A percentile compares a stretch with the other conserved stretches of the same genome.
phyloP scores from a whole-genome alignment of 2,329 filamentous ascomycete species.

The Colletotrichum sp. region DNA sequence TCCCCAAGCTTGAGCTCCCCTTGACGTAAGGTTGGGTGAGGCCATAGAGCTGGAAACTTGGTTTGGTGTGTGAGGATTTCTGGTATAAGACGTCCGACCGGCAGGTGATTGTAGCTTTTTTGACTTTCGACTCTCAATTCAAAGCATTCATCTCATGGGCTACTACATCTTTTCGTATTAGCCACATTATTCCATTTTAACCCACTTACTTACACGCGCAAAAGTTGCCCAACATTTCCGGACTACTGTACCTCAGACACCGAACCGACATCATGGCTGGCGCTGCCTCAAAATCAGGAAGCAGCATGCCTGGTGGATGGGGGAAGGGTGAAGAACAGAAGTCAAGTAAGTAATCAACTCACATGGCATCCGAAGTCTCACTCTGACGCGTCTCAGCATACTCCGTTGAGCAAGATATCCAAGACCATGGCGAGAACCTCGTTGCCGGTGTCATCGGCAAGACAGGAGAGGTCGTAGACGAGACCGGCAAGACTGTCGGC shows the following conservation, averaged over 20 bases:
- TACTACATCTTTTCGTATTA: slow-evolving; percentile 10
- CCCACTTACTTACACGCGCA: neutral
- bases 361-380: rapidly evolving
- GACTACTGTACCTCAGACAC: neutral
- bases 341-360: slow-evolving; percentile 30
- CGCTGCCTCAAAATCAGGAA: slow-evolving; percentile 19
- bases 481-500: slow-evolving; percentile 47
- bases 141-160: slow-evolving; percentile 15
- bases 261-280: slow-evolving; percentile 10
- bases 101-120: neutral
- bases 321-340: slow-evolving; percentile 34
- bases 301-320: slow-evolving; percentile 29
- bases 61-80: slow-evolving; percentile 8
- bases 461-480: slow-evolving; percentile 49
- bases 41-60: slow-evolving; percentile 19
- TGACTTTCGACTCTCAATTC: slow-evolving; percentile 5
- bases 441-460: slow-evolving; percentile 48
- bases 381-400: neutral
- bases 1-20: slow-evolving; percentile 12
- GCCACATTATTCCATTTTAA: neutral
- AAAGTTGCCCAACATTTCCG: slow-evolving; percentile 21
- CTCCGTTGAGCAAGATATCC: slow-evolving; percentile 16
- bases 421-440: slow-evolving; percentile 36
- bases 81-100: slow-evolving; percentile 22
- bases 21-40: slow-evolving; percentile 20